Evolutionary conservation across 2,329 filamentous ascomycete genomes (phyloP).

Genomic region (Aspergillus piperis): DNA sequence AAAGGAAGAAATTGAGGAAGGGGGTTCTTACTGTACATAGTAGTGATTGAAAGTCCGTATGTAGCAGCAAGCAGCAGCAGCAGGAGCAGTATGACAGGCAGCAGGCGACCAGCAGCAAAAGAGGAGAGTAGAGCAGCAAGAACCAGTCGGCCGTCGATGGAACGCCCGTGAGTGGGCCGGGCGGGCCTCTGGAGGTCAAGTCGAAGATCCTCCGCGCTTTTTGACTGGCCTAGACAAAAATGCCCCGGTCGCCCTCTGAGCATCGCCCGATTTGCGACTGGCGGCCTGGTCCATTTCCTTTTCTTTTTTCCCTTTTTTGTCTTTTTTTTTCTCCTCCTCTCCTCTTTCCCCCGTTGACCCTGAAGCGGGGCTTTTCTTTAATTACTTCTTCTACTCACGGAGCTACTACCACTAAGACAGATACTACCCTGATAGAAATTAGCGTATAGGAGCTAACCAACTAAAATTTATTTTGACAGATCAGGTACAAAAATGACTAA

Average conservation of each 20-base stretch:
- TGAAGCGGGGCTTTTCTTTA: neutral
- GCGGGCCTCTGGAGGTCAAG: conserved; percentile 22
- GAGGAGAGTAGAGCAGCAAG: neutral
- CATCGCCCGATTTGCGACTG: conserved; percentile 8
- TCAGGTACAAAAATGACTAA: neutral
- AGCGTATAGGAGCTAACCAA: too few relatives aligned
- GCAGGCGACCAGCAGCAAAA: conserved; percentile 8
- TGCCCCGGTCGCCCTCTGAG: conserved; percentile 10
- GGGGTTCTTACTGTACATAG: too few relatives aligned
- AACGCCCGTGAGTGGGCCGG: conserved; percentile 24
- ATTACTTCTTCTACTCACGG: neutral
- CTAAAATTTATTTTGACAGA: neutral
- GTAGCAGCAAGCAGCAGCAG: neutral
- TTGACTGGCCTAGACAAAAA: conserved; percentile 21
- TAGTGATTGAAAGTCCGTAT: too few relatives aligned
- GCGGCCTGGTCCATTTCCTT: too few relatives aligned
- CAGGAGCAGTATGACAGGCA: conserved; percentile 20
- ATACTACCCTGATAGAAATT: too few relatives aligned
- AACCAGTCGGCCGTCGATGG: conserved; percentile 19
- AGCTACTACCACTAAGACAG: neutral
- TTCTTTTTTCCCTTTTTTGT: too few relatives aligned
- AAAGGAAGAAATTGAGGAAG: too few relatives aligned
- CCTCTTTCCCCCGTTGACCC: neutral
- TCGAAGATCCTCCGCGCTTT: conserved; percentile 28
- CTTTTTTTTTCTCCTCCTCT: too few relatives aligned